phyloP scores from a whole-genome alignment of 257 asterid genomes.

The Echium plantagineum region DNA sequence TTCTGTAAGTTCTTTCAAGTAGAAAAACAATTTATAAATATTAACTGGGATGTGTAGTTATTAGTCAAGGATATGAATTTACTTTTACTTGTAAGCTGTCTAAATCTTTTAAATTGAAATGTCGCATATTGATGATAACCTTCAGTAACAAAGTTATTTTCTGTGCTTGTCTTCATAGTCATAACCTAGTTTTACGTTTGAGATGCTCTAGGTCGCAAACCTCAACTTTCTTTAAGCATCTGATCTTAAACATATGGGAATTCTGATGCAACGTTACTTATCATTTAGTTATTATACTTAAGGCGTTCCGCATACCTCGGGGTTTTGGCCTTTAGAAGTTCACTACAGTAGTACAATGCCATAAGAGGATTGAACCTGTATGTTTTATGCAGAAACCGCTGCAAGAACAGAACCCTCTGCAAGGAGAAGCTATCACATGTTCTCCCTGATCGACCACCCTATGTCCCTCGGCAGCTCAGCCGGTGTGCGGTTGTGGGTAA shows the following conservation, averaged over 20 bases:
- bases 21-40: too few relatives aligned
- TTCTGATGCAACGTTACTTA: not conserved
- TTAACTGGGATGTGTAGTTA: not conserved
- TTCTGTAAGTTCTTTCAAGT: constrained; percentile 45
- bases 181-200: not conserved
- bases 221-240: not conserved
- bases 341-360: not conserved
- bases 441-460: constrained; percentile 81
- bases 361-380: constrained; percentile 3
- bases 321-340: not conserved
- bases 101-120: not conserved
- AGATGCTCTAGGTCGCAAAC: not conserved
- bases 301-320: not conserved
- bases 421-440: constrained; percentile 85
- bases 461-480: constrained; percentile 61
- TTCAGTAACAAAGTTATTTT: too few relatives aligned
- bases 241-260: not conserved
- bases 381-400: constrained; percentile 49
- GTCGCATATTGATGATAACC: not conserved
- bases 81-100: not conserved
- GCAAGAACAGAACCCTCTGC: constrained; percentile 76
- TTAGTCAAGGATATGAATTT: not conserved
- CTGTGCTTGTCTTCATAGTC: not conserved
- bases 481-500: constrained; percentile 97
- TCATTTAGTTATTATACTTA: not conserved